These are phyloP conservation scores for Beauveria pseudobassiana DNA, from an alignment of 2,329 filamentous ascomycete genomes.

Conservation along the genomic window DNA sequence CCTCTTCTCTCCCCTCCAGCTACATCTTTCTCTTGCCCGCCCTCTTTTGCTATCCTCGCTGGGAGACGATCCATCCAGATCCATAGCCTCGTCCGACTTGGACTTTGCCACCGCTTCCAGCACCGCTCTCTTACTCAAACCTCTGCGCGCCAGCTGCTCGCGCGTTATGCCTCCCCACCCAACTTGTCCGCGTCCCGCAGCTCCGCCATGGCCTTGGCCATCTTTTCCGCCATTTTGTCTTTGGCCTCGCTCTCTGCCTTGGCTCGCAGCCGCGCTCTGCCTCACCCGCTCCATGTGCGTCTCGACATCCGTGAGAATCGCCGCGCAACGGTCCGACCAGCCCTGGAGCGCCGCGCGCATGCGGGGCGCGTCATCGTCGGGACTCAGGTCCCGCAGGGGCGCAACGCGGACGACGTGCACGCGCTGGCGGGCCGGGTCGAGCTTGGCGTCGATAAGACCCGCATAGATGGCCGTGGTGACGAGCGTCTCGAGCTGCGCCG, in stretches of 20 bases:
- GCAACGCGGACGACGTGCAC: slow-evolving; percentile 76
- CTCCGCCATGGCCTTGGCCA: no score
- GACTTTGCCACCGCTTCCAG: slow-evolving; percentile 32
- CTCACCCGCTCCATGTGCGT: slow-evolving; percentile 63
- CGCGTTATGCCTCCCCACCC: slow-evolving; percentile 26
- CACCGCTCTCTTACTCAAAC: slow-evolving; percentile 28
- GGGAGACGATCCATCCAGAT: slow-evolving; percentile 45
- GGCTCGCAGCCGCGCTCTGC: slow-evolving; percentile 47
- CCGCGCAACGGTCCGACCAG: slow-evolving; percentile 74
- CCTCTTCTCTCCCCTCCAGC: background rate
- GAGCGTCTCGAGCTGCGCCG: slow-evolving; percentile 72
- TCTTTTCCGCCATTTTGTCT: slow-evolving; percentile 29
- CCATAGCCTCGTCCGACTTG: slow-evolving; percentile 43
- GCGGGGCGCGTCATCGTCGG: slow-evolving; percentile 62
- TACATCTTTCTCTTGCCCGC: slow-evolving; percentile 48
- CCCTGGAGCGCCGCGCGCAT: slow-evolving; percentile 53
- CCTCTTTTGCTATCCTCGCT: slow-evolving; percentile 42
- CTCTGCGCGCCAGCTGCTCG: slow-evolving; percentile 14
- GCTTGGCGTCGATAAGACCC: slow-evolving; percentile 70
- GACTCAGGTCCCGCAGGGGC: slow-evolving; percentile 77
- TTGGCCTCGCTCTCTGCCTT: slow-evolving; percentile 41
- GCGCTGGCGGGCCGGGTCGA: slow-evolving; percentile 68
- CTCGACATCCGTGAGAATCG: slow-evolving; percentile 68
- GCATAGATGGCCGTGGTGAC: slow-evolving; percentile 85
- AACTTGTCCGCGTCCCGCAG: slow-evolving; percentile 31